Evolutionary conservation across 192 early-diverging fungal genomes (phyloP).

Genomic region (Ambispora gerdemannii): DNA sequence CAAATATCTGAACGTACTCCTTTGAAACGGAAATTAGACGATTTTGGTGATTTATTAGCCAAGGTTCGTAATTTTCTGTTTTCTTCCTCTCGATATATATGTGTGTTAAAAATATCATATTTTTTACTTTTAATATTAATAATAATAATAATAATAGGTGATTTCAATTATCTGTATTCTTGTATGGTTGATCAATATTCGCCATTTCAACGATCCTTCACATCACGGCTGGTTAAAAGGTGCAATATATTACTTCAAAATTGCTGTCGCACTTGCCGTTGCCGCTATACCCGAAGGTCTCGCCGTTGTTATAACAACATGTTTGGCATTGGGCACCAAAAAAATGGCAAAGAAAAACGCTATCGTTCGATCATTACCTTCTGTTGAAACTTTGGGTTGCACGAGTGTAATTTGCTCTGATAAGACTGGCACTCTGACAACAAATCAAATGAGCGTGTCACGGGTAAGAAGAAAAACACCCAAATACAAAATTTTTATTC

Average conservation of each 20-base stretch:
- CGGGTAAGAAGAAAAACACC: constrained; percentile 34
- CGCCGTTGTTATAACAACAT: constrained; percentile 97
- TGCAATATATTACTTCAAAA: constrained; percentile 98
- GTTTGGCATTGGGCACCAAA: constrained; percentile 93
- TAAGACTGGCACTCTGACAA: constrained; percentile 99
- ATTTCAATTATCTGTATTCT: constrained; percentile 88
- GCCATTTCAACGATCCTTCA: constrained; percentile 89
- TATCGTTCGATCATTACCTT: constrained; percentile 88
- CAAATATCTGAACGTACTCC: constrained; percentile 93
- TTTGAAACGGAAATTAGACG: constrained; percentile 91
- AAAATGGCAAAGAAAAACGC: constrained; percentile 96
- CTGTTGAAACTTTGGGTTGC: constrained; percentile 96
- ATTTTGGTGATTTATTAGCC: constrained; percentile 88
- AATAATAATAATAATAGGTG: constrained; percentile 39
- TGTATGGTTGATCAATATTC: constrained; percentile 97
- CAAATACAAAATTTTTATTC: not conserved
- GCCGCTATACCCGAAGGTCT: constrained; percentile 99
- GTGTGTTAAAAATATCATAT: no score
- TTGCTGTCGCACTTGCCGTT: constrained; percentile 96
- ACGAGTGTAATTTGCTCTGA: constrained; percentile 98
- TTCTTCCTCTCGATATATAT: no score
- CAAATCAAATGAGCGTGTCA: constrained; percentile 95
- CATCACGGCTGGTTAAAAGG: constrained; percentile 93
- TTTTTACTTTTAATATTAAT: constrained; percentile 45
- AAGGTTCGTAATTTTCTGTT: no score